These are phyloP conservation scores for Wickerhamomyces ciferrii DNA, from an alignment of 805 yeast genomes.

Conservation along the genomic window DNA sequence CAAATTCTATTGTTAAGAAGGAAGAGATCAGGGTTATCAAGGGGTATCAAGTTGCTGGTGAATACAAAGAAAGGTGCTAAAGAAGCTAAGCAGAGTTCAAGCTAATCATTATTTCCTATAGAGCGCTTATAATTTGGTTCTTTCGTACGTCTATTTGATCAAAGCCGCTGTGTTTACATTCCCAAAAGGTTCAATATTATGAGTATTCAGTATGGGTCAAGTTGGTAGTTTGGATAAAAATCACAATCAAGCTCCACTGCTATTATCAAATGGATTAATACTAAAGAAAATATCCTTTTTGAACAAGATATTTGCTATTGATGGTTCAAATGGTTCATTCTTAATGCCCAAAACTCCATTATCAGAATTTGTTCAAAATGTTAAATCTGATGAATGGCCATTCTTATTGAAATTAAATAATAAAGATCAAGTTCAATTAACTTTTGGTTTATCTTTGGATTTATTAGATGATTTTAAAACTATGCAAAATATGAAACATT, in stretches of 20 bases:
- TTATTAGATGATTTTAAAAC: neutral
- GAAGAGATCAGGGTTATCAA: no score
- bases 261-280: neutral
- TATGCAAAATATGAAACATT: neutral
- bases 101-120: no score
- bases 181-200: neutral
- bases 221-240: neutral
- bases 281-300: neutral
- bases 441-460: constrained; percentile 1
- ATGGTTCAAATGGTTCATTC: neutral
- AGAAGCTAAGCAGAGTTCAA: no score
- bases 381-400: constrained; percentile 3
- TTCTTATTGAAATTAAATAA: constrained; percentile 4
- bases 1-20: no score
- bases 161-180: neutral
- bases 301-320: neutral
- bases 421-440: constrained; percentile 1
- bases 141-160: no score
- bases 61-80: no score
- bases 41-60: no score
- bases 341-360: constrained; percentile 3
- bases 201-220: constrained; percentile 1
- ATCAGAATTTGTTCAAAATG: constrained; percentile 9
- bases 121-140: no score
- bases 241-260: neutral